Evolutionary conservation across 257 asterid genomes (phyloP).

Genomic region (Solanum pennellii): DNA sequence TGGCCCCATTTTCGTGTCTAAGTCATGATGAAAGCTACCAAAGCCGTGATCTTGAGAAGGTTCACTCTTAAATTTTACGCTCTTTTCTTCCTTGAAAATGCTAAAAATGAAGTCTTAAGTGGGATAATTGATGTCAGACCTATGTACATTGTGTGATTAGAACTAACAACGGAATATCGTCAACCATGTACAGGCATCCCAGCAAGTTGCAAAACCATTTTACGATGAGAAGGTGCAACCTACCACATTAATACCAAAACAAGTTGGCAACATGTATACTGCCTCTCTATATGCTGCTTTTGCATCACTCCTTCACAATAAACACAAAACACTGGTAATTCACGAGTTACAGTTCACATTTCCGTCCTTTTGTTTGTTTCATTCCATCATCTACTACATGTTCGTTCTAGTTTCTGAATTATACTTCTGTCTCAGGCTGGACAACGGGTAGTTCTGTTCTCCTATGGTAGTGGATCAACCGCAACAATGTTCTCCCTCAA

Average conservation of each 20-base stretch:
- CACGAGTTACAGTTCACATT: not conserved
- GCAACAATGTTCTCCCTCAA: conserved; percentile 92
- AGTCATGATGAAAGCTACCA: conserved; percentile 80
- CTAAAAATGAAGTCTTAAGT: not conserved
- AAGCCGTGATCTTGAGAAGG: conserved; percentile 99
- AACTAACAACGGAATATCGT: not conserved
- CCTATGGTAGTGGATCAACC: conserved; percentile 86
- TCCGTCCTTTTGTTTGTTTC: not conserved
- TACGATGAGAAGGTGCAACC: conserved; percentile 85
- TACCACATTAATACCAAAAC: conserved; percentile 82
- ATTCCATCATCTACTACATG: not conserved
- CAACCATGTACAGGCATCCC: conserved; percentile 53
- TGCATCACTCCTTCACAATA: conserved; percentile 84
- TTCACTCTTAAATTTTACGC: not conserved
- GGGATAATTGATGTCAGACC: not conserved
- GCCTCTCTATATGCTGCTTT: conserved; percentile 97
- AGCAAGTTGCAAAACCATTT: conserved; percentile 78
- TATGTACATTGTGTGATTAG: not conserved
- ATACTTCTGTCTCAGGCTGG: conserved; percentile 45
- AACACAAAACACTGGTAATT: conserved; percentile 59
- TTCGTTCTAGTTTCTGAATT: not conserved
- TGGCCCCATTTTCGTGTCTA: conserved; percentile 62
- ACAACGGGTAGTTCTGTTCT: conserved; percentile 76
- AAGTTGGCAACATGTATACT: conserved; percentile 98
- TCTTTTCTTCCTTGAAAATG: not conserved